phyloP scores from a whole-genome alignment of 176 grass and related monocot genomes.

The Microstegium vimineum region DNA sequence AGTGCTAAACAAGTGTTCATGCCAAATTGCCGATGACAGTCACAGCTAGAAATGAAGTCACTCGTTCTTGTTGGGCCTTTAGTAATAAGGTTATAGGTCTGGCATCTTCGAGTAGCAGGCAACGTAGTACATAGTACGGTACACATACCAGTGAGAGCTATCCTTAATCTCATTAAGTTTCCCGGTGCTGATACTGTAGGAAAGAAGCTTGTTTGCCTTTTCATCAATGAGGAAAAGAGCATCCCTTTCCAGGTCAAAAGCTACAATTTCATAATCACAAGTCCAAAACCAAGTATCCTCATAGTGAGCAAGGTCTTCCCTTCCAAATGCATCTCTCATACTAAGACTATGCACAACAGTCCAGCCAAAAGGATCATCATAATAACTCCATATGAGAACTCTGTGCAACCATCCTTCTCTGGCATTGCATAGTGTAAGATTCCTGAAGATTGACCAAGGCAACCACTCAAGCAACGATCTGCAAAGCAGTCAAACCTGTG shows the following conservation, averaged over 20 bases:
- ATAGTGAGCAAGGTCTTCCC: slow-evolving; percentile 1
- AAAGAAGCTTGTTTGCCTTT: slow-evolving; percentile 1
- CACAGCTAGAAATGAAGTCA: not conserved
- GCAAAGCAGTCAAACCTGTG: not conserved
- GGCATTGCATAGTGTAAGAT: slow-evolving; percentile 24
- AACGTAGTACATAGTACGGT: no score
- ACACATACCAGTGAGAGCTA: not conserved
- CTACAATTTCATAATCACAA: slow-evolving; percentile 6
- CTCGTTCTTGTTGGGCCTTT: not conserved
- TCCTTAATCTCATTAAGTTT: slow-evolving; percentile 24
- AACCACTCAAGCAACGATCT: not conserved
- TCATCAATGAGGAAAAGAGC: not conserved
- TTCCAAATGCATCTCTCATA: slow-evolving; percentile 20
- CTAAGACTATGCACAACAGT: not conserved
- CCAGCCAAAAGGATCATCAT: not conserved
- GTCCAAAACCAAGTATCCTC: not conserved
- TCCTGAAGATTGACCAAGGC: slow-evolving; percentile 29
- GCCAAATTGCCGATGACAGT: not conserved
- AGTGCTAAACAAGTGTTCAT: not conserved
- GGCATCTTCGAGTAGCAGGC: slow-evolving; percentile 24
- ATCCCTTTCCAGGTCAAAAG: slow-evolving; percentile 17
- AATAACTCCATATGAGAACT: slow-evolving; percentile 18
- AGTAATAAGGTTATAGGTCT: not conserved
- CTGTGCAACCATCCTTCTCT: not conserved
- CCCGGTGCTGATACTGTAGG: slow-evolving; percentile 14